These are phyloP conservation scores for Lanmaoa pseudosensibilis DNA, from an alignment of 768 basidiomycete species.

Conservation along the genomic window DNA sequence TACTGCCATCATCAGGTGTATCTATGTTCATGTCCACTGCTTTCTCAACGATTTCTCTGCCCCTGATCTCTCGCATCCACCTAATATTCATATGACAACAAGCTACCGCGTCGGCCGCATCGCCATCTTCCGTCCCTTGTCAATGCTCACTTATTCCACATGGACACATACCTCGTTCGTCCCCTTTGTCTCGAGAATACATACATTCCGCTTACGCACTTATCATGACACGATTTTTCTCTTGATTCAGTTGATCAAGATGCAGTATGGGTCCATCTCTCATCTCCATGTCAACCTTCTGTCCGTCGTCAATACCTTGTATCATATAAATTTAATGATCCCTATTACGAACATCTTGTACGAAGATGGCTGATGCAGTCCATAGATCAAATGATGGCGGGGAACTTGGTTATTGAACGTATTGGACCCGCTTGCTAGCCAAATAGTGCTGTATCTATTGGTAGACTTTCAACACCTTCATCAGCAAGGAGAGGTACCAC, in stretches of 20 bases:
- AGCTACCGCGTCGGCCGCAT: conserved; percentile 16
- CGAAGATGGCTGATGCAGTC: neutral
- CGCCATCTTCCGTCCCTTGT: conserved; percentile 29
- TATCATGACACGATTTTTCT: conserved; percentile 12
- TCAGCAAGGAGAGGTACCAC: conserved; percentile 71
- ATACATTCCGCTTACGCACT: conserved; percentile 19
- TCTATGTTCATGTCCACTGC: conserved; percentile 21
- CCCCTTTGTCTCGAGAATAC: conserved; percentile 12
- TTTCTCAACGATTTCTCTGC: conserved; percentile 17
- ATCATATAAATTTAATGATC: conserved; percentile 23
- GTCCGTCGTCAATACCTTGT: conserved; percentile 22
- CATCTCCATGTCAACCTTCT: conserved; percentile 18
- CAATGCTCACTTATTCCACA: conserved; percentile 29
- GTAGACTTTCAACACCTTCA: conserved; percentile 55
- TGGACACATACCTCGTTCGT: conserved; percentile 14
- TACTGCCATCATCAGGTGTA: conserved; percentile 17
- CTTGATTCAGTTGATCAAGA: conserved; percentile 14
- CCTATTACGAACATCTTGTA: neutral
- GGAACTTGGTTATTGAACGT: neutral
- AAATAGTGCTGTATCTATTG: conserved; percentile 22
- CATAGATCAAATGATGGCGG: neutral
- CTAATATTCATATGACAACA: conserved; percentile 24
- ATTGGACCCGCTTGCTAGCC: neutral
- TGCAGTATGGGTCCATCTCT: conserved; percentile 13
- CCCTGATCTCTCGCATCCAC: conserved; percentile 20